A percentile compares a stretch with the other conserved stretches of the same genome.
These are phyloP conservation scores for Geosmithia putterillii DNA, from an alignment of 2,329 filamentous ascomycete genomes.

Conservation along the genomic window DNA sequence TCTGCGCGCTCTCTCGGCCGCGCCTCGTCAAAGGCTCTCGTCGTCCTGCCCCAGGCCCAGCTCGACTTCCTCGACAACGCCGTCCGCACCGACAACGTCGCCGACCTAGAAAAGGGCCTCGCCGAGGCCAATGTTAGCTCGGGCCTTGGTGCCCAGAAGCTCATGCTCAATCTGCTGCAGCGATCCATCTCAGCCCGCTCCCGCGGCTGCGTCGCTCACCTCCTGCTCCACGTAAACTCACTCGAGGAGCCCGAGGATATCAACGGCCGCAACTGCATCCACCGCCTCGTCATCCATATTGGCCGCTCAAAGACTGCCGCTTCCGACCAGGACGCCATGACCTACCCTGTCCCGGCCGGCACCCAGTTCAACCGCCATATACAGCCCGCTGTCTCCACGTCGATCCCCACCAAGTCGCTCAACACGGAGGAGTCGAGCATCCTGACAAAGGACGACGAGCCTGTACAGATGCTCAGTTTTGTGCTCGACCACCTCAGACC, in stretches of 20 bases:
- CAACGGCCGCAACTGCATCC: slow-evolving; percentile 86
- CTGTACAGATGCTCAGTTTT: slow-evolving; percentile 53
- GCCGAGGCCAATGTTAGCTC: slow-evolving; percentile 36
- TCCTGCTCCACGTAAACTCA: slow-evolving; percentile 56
- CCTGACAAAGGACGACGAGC: slow-evolving; percentile 58
- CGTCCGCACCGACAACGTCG: slow-evolving; percentile 55
- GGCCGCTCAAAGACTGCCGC: slow-evolving; percentile 54
- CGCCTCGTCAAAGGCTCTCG: slow-evolving; percentile 60
- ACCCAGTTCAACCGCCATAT: slow-evolving; percentile 59
- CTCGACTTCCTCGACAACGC: slow-evolving; percentile 63
- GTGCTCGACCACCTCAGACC: slow-evolving; percentile 56
- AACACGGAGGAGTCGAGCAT: slow-evolving; percentile 56
- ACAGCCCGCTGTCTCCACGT: slow-evolving; percentile 62
- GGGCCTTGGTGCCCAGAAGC: slow-evolving; percentile 36
- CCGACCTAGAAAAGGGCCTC: slow-evolving; percentile 42
- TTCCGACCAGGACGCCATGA: slow-evolving; percentile 37
- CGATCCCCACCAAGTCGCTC: slow-evolving; percentile 44
- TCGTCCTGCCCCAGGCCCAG: slow-evolving; percentile 56
- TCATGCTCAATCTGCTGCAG: slow-evolving; percentile 74
- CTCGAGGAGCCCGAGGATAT: slow-evolving; percentile 86
- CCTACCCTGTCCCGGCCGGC: slow-evolving; percentile 34
- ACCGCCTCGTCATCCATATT: slow-evolving; percentile 84
- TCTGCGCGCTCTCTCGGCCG: slow-evolving; percentile 68
- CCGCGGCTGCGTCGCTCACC: slow-evolving; percentile 54
- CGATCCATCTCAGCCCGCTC: slow-evolving; percentile 61